phyloP scores from a whole-genome alignment of 352 stramenopile genomes.

The Phytophthora multivora region DNA sequence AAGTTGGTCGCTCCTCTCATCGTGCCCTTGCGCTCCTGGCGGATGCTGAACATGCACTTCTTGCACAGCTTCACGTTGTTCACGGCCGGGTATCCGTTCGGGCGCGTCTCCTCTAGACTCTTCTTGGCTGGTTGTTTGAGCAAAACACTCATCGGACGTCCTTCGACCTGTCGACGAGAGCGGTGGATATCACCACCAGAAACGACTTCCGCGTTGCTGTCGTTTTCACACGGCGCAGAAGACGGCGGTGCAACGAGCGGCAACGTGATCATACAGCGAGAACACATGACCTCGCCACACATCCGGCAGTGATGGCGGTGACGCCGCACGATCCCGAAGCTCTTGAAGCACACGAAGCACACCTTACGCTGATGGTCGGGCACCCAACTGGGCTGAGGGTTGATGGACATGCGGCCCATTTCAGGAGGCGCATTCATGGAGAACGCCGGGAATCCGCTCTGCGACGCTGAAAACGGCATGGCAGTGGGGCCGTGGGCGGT shows the following conservation, averaged over 20 bases:
- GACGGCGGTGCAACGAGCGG: conserved; percentile 52
- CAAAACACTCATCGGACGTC: conserved; percentile 25
- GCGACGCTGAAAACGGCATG: conserved; percentile 25
- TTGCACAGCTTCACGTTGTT: conserved; percentile 78
- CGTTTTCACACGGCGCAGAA: conserved; percentile 25
- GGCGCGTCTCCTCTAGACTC: conserved; percentile 39
- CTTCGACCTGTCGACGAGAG: conserved; percentile 24
- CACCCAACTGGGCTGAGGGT: conserved; percentile 55
- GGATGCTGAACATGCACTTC: conserved; percentile 75
- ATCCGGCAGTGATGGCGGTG: conserved; percentile 80
- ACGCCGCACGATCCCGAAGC: conserved; percentile 61
- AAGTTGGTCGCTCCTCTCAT: conserved; percentile 50
- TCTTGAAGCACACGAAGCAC: conserved; percentile 75
- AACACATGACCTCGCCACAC: conserved; percentile 80
- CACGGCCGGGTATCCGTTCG: conserved; percentile 60
- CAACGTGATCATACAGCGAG: conserved; percentile 68
- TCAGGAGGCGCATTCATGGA: conserved; percentile 10
- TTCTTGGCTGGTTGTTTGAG: conserved; percentile 54
- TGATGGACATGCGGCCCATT: conserved; percentile 33
- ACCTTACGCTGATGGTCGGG: conserved; percentile 64
- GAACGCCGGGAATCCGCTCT: conserved; percentile 21
- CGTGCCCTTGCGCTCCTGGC: conserved; percentile 65
- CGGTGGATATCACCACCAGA: conserved; percentile 1
- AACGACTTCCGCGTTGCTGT: conserved; percentile 5
- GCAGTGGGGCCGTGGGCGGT: conserved; percentile 30